A percentile compares a stretch with the other conserved stretches of the same genome.
Evolutionary conservation across 2,329 filamentous ascomycete genomes (phyloP).

Genomic region (Fusarium sp.): DNA sequence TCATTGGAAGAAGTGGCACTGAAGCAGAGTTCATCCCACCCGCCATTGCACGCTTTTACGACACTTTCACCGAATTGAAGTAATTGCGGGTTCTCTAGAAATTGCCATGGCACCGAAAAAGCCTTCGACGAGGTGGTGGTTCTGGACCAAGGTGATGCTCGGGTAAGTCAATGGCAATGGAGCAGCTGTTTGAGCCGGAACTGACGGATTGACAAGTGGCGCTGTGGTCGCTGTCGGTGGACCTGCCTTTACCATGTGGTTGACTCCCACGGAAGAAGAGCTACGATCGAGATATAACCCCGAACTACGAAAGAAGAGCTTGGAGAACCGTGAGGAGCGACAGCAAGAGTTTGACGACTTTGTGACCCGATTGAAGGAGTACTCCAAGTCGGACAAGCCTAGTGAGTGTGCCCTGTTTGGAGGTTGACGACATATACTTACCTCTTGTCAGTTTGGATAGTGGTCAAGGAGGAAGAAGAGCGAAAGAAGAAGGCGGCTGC

Average conservation of each 20-base stretch:
- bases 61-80: not conserved
- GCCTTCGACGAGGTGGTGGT: constrained; percentile 61
- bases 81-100: not conserved
- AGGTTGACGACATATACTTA: constrained; percentile 18
- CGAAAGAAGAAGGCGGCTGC: constrained; percentile 51
- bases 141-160: constrained; percentile 76
- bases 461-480: constrained; percentile 61
- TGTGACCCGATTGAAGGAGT: constrained; percentile 83
- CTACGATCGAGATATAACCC: constrained; percentile 93
- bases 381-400: constrained; percentile 90
- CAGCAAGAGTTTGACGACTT: constrained; percentile 93
- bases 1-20: constrained; percentile 39
- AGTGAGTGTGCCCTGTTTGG: constrained; percentile 66
- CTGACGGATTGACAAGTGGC: constrained; percentile 64
- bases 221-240: constrained; percentile 80
- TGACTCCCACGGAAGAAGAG: constrained; percentile 89
- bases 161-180: constrained; percentile 63
- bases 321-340: constrained; percentile 80
- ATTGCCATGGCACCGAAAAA: constrained; percentile 53
- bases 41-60: not conserved
- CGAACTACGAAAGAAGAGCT: constrained; percentile 86
- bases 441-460: constrained; percentile 58
- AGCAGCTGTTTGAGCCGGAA: constrained; percentile 12
- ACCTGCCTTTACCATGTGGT: constrained; percentile 82
- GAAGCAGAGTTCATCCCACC: constrained; percentile 1